Evolutionary conservation across 345 rosid species (phyloP), one percentile per base, ranked within the genome.

Genomic region (Gossypioides kirkii): DNA sequence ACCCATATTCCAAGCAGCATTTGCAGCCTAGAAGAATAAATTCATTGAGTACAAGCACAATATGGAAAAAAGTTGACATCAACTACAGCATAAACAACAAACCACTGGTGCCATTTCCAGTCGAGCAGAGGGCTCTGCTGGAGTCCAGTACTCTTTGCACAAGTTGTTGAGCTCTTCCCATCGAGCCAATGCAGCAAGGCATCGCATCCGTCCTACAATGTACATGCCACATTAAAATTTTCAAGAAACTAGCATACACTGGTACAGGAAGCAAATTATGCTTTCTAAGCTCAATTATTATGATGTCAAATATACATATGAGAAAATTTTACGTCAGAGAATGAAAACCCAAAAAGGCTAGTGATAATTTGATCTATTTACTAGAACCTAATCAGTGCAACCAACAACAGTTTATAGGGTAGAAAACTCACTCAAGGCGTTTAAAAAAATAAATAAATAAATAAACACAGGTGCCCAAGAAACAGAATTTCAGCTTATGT

Each of bases 31-130:
- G 49, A 60, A 47, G 18, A 79, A 69, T 32, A 71, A 73, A 20
- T 59, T 73, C 41, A 49, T 52, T 5, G 25, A 68, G 8, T 16
- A 61, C 77, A 78, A 66, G 52, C 49, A 58, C 42, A 26, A 20
- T 36, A 72, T n/a, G 68, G 45, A 71, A 53, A 53, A 72, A 6
- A 70, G 18, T 69, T 73, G 43, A 5, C 56, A 79, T 52, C 63
- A 45, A 66, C 56, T 74, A 13, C 76, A 22, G 69, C 47, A 76
- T 43, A 69, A 82, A 75, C 65, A 81, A 76, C 84, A 77, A 82
- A 95, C 99, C 98, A 92, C 85, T 67, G 99, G 97, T 55, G 99
- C 99, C 99, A 95, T 95, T 88, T 95, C 99, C 63, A 95, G 81
- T 73, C 99, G 94, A 46, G 94, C 97, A 73, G 97, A 80, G 70